Percentiles rank a stretch among this genome's conserved stretches.
Evolutionary conservation across 805 yeast genomes (phyloP).

Genomic region (Saccharomycopsis sp.): DNA sequence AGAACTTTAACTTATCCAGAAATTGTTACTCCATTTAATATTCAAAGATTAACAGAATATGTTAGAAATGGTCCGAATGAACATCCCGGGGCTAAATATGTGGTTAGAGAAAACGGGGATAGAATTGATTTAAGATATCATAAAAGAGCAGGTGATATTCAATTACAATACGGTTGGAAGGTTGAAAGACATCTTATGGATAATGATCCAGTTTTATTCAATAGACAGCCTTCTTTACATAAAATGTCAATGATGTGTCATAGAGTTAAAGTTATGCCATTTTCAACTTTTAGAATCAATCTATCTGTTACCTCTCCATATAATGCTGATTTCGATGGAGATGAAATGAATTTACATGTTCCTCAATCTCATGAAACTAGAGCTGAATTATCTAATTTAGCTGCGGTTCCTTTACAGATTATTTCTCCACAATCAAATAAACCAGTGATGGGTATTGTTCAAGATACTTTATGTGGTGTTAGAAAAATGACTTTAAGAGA

Average conservation of each 20-base stretch:
- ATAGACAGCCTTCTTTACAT: conserved; percentile 98
- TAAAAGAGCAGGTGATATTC: conserved; percentile 97
- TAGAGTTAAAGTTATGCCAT: conserved; percentile 97
- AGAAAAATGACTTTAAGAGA: conserved; percentile 94
- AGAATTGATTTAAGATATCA: conserved; percentile 95
- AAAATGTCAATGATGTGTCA: conserved; percentile 99
- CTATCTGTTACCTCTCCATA: conserved; percentile 98
- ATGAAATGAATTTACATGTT: conserved; percentile 98
- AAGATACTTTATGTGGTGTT: conserved; percentile 95
- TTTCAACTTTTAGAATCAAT: conserved; percentile 92
- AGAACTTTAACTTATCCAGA: conserved; percentile 94
- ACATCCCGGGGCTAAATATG: conserved; percentile 99
- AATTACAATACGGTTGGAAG: conserved; percentile 97
- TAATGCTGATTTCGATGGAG: conserved; percentile 99
- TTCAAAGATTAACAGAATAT: conserved; percentile 81
- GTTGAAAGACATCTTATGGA: conserved; percentile 98
- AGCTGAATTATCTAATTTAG: conserved; percentile 88
- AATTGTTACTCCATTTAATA: conserved; percentile 94
- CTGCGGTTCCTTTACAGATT: conserved; percentile 96
- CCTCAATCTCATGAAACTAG: conserved; percentile 98
- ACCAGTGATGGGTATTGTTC: conserved; percentile 99
- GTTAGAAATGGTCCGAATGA: conserved; percentile 98
- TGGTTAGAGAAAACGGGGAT: conserved; percentile 96
- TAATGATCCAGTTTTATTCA: conserved; percentile 93
- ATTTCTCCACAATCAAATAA: conserved; percentile 97